phyloP scores from a whole-genome alignment of 495 filamentous ascomycete species.

The Talaromyces trachyspermus region DNA sequence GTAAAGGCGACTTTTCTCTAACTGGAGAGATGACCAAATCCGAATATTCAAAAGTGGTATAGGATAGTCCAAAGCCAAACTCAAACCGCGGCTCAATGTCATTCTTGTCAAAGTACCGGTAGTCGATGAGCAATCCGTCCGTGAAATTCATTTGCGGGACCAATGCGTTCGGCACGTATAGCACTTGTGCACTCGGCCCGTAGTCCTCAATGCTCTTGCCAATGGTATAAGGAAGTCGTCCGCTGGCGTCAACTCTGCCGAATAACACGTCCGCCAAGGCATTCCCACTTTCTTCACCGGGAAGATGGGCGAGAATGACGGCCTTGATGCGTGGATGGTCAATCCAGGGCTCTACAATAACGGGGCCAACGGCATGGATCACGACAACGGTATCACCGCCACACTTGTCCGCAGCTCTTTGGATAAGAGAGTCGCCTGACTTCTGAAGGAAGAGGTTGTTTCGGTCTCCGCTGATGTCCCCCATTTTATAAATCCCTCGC shows the following conservation, averaged over 20 bases:
- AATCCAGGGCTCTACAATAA: slow-evolving; percentile 78
- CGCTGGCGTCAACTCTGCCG: slow-evolving; percentile 77
- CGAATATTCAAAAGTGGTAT: slow-evolving; percentile 71
- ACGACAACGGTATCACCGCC: slow-evolving; percentile 67
- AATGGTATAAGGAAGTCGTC: slow-evolving; percentile 84
- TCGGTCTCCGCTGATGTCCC: slow-evolving; percentile 70
- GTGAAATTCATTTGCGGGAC: slow-evolving; percentile 79
- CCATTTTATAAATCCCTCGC: slow-evolving; percentile 57
- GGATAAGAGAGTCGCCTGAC: slow-evolving; percentile 65
- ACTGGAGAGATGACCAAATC: slow-evolving; percentile 47
- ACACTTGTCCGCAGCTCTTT: slow-evolving; percentile 63
- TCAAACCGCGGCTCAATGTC: slow-evolving; percentile 60
- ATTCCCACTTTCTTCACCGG: slow-evolving; percentile 85
- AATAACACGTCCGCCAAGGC: slow-evolving; percentile 79
- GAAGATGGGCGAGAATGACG: slow-evolving; percentile 79
- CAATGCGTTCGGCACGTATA: slow-evolving; percentile 64
- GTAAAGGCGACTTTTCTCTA: slow-evolving; percentile 52
- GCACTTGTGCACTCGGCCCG: slow-evolving; percentile 66
- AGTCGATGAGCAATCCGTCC: slow-evolving; percentile 83
- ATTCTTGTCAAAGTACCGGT: slow-evolving; percentile 80
- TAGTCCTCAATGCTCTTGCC: slow-evolving; percentile 77
- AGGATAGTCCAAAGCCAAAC: slow-evolving; percentile 74
- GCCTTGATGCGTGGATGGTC: slow-evolving; percentile 72
- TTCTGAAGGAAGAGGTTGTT: slow-evolving; percentile 74
- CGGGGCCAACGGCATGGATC: slow-evolving; percentile 86